Evolutionary conservation across 768 basidiomycete species (phyloP).

Genomic region (Mrakia frigida): DNA sequence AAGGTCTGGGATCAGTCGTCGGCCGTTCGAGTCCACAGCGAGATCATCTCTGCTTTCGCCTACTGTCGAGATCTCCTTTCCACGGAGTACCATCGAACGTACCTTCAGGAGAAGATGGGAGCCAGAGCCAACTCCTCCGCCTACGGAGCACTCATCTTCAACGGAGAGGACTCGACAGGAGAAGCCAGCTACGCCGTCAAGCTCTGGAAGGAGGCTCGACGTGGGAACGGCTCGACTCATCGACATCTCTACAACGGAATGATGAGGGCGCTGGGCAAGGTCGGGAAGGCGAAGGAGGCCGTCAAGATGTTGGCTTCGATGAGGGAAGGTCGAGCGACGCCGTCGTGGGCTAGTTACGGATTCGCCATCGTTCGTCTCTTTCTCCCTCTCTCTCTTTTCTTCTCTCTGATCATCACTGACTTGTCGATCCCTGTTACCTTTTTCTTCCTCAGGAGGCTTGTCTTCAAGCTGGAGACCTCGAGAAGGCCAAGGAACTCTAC

Average conservation of each 20-base stretch:
- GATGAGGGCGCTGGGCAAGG: conserved; percentile 3
- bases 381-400: not conserved
- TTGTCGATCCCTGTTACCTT: not conserved
- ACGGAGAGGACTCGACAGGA: not conserved
- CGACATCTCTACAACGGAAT: conserved; percentile 17
- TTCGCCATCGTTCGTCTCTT: conserved; percentile 7
- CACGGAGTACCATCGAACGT: not conserved
- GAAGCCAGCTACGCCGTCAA: conserved; percentile 5
- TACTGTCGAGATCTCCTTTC: conserved; percentile 1
- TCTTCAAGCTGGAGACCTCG: not conserved
- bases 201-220: conserved; percentile 13
- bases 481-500: not conserved
- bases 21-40: conserved; percentile 2
- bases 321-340: conserved; percentile 14
- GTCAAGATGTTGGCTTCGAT: conserved; percentile 5
- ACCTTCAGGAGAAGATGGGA: conserved; percentile 1
- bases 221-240: not conserved
- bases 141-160: conserved; percentile 17
- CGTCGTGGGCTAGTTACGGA: conserved; percentile 12
- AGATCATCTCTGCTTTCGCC: conserved; percentile 11
- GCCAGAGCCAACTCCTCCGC: not conserved
- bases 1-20: not conserved
- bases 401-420: not conserved
- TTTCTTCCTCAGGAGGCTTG: not conserved
- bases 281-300: not conserved